Percentiles rank a stretch among this genome's conserved stretches.
Conservation (phyloP, 2,329 filamentous ascomycete genomes). For the Colletotrichum plurivorum region DNA sequence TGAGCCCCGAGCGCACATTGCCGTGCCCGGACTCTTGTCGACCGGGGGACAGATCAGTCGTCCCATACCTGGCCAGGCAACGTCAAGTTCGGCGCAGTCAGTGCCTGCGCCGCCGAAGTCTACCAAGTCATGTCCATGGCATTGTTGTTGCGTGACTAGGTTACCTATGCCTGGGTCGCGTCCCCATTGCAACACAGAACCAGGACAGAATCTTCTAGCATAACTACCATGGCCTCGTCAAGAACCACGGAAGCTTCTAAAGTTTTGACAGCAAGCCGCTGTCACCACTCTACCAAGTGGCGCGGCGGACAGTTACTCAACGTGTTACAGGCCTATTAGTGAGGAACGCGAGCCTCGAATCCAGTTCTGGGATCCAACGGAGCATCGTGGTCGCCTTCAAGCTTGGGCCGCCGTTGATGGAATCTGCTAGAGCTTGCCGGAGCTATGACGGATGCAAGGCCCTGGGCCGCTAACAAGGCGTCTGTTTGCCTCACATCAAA, state of each 20-base stretch:
- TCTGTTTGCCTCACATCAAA: neutral
- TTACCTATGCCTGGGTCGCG: too few species aligned
- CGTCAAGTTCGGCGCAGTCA: too few species aligned
- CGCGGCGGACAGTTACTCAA: neutral
- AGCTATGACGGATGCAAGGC: too few species aligned
- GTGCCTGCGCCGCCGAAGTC: neutral
- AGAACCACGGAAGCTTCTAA: neutral
- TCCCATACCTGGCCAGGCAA: too few species aligned
- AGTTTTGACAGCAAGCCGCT: neutral
- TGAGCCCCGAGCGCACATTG: conserved; percentile 1
- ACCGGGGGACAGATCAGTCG: neutral
- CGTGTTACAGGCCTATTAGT: neutral
- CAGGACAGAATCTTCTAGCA: neutral
- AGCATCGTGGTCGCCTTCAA: neutral
- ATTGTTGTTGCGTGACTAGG: neutral
- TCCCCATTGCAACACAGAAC: too few species aligned
- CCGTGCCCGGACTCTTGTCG: neutral
- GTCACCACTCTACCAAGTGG: neutral
- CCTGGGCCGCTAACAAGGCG: neutral
- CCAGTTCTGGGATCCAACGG: neutral
- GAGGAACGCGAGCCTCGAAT: too few species aligned
- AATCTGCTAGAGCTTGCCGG: too few species aligned
- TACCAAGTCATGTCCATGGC: neutral
- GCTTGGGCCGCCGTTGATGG: too few species aligned
- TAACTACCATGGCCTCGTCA: neutral